phyloP scores from a whole-genome alignment of 495 filamentous ascomycete genomes.

The Talaromyces wortmannii region DNA sequence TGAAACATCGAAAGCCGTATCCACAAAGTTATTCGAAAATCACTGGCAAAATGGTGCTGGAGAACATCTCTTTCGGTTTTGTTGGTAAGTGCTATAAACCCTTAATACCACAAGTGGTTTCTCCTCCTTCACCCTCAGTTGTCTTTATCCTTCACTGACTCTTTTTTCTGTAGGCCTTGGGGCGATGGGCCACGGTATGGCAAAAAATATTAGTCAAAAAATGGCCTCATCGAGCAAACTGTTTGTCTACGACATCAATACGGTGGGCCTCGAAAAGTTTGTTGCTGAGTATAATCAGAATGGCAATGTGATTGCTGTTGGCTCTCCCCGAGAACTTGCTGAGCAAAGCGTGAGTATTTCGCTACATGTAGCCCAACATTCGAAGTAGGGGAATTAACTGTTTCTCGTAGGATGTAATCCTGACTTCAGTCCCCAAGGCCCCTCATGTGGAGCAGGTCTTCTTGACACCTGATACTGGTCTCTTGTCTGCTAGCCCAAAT shows the following conservation, averaged over 20 bases:
- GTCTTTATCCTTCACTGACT: neutral
- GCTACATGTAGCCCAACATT: neutral
- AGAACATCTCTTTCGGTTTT: neutral
- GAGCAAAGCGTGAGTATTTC: slow-evolving; percentile 26
- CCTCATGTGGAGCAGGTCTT: slow-evolving; percentile 55
- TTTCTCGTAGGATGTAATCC: slow-evolving; percentile 47
- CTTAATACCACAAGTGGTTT: too few relatives aligned
- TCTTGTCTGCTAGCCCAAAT: slow-evolving; percentile 21
- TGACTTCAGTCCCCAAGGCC: slow-evolving; percentile 63
- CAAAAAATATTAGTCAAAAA: slow-evolving; percentile 29
- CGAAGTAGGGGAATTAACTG: too few relatives aligned
- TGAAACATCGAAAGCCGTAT: neutral
- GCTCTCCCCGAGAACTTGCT: slow-evolving; percentile 30
- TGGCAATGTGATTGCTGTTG: slow-evolving; percentile 14
- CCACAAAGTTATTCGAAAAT: neutral
- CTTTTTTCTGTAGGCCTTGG: slow-evolving; percentile 30
- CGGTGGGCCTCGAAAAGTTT: slow-evolving; percentile 22
- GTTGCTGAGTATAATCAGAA: slow-evolving; percentile 12
- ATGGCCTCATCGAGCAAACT: slow-evolving; percentile 17
- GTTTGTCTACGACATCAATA: slow-evolving; percentile 32
- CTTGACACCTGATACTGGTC: slow-evolving; percentile 23
- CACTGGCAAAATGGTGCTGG: neutral
- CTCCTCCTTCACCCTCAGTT: too few relatives aligned
- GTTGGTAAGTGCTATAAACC: slow-evolving; percentile 1
- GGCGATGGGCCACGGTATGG: slow-evolving; percentile 42